Conservation (phyloP, 140 eudicot species). For the Bidens hawaiensis region DNA sequence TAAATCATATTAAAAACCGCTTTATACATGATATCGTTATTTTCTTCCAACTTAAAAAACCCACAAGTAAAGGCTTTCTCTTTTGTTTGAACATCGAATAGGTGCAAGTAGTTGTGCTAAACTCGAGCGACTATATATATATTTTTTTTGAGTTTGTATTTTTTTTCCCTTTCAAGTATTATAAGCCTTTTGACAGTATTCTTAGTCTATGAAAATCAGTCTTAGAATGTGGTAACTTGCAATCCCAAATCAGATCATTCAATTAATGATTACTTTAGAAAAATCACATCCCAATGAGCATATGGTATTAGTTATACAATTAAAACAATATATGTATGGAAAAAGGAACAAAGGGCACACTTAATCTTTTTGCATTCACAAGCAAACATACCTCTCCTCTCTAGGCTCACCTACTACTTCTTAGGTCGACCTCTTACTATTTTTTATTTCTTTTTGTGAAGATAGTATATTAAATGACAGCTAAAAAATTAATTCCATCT, state of each 20-base stretch:
- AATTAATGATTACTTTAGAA: background rate
- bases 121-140: too few relatives aligned
- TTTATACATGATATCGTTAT: too few relatives aligned
- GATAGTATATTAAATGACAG: background rate
- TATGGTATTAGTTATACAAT: background rate
- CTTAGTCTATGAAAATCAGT: background rate
- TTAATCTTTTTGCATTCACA: slow-evolving; percentile 39
- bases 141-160: too few relatives aligned
- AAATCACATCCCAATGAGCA: slow-evolving; percentile 41
- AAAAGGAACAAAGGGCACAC: slow-evolving; percentile 6
- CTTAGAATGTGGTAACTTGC: background rate
- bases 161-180: too few relatives aligned
- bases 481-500: background rate
- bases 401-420: slow-evolving; percentile 26
- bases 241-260: background rate
- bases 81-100: too few relatives aligned
- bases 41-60: too few relatives aligned
- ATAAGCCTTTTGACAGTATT: too few relatives aligned
- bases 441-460: background rate
- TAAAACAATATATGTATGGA: background rate
- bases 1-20: too few relatives aligned
- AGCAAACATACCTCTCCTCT: slow-evolving; percentile 56
- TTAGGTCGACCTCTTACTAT: background rate
- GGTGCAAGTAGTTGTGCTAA: too few relatives aligned
- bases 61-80: too few relatives aligned